phyloP scores from a whole-genome alignment of 257 asterid species.

The Fraxinus cuspidata region DNA sequence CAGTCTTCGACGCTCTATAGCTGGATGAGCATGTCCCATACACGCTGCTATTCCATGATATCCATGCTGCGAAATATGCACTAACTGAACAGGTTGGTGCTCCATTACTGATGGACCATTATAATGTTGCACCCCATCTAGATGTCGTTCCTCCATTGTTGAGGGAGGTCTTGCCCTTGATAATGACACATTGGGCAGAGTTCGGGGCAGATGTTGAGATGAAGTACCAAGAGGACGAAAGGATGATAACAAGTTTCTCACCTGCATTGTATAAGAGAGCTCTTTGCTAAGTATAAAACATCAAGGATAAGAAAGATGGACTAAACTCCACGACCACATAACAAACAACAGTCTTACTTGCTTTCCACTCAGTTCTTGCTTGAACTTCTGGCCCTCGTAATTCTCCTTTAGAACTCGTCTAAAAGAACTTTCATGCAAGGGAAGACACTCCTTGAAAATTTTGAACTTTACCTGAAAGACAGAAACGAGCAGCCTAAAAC shows the following conservation, averaged over 20 bases:
- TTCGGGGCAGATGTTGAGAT: constrained; percentile 26
- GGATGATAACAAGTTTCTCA: constrained; percentile 46
- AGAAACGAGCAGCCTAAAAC: constrained; percentile 26
- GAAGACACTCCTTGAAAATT: constrained; percentile 70
- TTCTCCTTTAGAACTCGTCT: constrained; percentile 57
- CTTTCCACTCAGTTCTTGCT: constrained; percentile 60
- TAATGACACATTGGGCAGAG: constrained; percentile 27
- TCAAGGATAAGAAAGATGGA: constrained; percentile 16
- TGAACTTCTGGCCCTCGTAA: constrained; percentile 58
- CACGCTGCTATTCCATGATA: constrained; percentile 35
- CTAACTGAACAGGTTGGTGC: constrained; percentile 25
- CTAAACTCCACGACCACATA: constrained; percentile 11
- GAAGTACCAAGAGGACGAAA: constrained; percentile 50
- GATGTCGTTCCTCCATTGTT: constrained; percentile 34
- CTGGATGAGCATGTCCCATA: constrained; percentile 26
- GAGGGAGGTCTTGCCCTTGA: constrained; percentile 31
- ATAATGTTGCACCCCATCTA: constrained; percentile 29
- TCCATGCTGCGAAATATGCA: constrained; percentile 35
- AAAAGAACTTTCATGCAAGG: constrained; percentile 61
- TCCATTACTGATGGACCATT: constrained; percentile 25
- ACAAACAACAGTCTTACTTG: constrained; percentile 50
- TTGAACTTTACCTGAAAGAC: constrained; percentile 60
- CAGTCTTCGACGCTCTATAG: constrained; percentile 32
- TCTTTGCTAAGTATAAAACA: constrained; percentile 5
- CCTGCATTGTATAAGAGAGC: constrained; percentile 39